phyloP scores from a whole-genome alignment of 306 rosid genomes.

The Vigna unguiculata region DNA sequence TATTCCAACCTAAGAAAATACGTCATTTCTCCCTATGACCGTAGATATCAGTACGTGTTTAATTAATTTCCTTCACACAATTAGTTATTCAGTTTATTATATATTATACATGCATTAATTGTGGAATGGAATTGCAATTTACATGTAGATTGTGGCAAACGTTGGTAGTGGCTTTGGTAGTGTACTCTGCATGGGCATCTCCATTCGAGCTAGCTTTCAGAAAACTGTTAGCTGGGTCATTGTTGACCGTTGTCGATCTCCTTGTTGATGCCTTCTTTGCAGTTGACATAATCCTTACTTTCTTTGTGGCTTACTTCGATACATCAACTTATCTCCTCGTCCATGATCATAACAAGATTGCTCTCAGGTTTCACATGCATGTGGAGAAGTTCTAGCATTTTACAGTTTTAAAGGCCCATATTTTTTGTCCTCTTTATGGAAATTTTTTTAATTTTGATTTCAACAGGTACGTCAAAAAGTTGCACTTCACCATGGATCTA shows the following conservation, averaged over 20 bases:
- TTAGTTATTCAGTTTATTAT: neutral
- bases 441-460: conserved; percentile 21
- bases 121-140: conserved; percentile 31
- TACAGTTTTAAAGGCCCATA: neutral
- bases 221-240: conserved; percentile 52
- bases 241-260: conserved; percentile 67
- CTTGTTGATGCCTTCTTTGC: conserved; percentile 78
- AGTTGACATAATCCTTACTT: conserved; percentile 70
- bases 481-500: conserved; percentile 71
- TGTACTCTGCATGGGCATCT: conserved; percentile 90
- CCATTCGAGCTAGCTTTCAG: conserved; percentile 86
- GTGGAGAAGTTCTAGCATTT: neutral
- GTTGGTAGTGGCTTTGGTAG: conserved; percentile 70
- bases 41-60: conserved; percentile 66
- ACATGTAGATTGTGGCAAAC: conserved; percentile 78
- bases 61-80: neutral
- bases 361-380: conserved; percentile 57
- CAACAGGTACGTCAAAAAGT: conserved; percentile 66
- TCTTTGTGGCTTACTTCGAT: conserved; percentile 91
- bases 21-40: conserved; percentile 69
- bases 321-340: conserved; percentile 77
- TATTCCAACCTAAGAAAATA: conserved; percentile 60
- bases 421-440: neutral
- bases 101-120: neutral
- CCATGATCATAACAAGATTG: conserved; percentile 80